Percentiles rank a stretch among this genome's conserved stretches.
These are phyloP conservation scores for Xylaria sp. DNA, from an alignment of 2,329 filamentous ascomycete species.

Conservation along the genomic window DNA sequence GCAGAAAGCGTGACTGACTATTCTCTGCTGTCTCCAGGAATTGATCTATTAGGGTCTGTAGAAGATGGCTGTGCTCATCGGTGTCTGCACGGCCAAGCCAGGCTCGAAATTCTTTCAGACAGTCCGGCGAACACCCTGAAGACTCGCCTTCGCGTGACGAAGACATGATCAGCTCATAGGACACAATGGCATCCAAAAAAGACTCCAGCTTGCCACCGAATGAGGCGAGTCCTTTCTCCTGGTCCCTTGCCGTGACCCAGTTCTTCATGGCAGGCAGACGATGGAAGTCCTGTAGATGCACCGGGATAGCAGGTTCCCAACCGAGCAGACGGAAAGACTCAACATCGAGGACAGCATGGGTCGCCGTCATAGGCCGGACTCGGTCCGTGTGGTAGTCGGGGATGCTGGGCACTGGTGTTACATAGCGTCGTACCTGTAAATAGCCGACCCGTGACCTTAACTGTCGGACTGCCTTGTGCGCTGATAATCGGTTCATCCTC, in stretches of 20 bases:
- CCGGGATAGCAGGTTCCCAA: constrained; percentile 31
- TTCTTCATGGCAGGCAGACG: constrained; percentile 31
- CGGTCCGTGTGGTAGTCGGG: neutral
- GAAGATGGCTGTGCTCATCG: neutral
- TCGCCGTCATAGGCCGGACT: neutral
- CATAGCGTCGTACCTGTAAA: neutral
- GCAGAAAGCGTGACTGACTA: constrained; percentile 52
- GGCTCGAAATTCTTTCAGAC: constrained; percentile 24
- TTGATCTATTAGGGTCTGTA: constrained; percentile 34
- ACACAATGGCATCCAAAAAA: constrained; percentile 32
- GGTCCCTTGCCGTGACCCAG: constrained; percentile 36
- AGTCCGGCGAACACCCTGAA: neutral
- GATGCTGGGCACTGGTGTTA: neutral
- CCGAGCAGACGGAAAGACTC: constrained; percentile 32
- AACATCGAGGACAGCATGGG: constrained; percentile 24
- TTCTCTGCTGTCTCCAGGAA: constrained; percentile 34
- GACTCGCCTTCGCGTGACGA: neutral
- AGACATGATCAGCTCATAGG: constrained; percentile 38
- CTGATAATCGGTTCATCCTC: constrained; percentile 2
- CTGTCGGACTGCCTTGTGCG: neutral
- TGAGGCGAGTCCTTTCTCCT: constrained; percentile 1
- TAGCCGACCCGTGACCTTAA: neutral
- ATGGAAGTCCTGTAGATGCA: constrained; percentile 29
- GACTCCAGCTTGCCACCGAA: constrained; percentile 32
- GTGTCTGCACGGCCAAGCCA: constrained; percentile 31